These are phyloP conservation scores for Russula dissimulans DNA, from an alignment of 768 basidiomycete species.

Conservation along the genomic window DNA sequence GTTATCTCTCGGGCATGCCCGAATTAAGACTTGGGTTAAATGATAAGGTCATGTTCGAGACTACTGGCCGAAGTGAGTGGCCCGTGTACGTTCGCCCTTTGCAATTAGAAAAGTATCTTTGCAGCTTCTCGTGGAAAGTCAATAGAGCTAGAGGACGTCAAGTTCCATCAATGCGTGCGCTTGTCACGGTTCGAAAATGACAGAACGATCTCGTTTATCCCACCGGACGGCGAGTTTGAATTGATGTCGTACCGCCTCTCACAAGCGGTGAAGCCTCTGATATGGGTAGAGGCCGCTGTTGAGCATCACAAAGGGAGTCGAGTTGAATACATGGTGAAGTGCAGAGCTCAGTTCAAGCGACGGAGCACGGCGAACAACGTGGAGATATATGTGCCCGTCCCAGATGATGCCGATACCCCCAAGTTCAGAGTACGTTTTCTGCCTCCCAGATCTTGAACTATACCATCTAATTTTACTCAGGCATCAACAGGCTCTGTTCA, in stretches of 20 bases:
- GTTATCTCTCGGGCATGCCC: conserved; percentile 99
- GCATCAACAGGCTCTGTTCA: conserved; percentile 93
- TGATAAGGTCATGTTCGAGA: conserved; percentile 99
- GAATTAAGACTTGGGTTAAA: conserved; percentile 92
- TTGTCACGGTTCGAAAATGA: conserved; percentile 97
- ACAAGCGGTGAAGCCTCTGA: conserved; percentile 91
- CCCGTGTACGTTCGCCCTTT: neutral
- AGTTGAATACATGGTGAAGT: conserved; percentile 94
- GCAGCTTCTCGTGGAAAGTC: conserved; percentile 85
- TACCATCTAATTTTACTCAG: conserved; percentile 33
- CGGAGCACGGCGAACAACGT: conserved; percentile 97
- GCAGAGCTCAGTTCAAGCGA: conserved; percentile 95
- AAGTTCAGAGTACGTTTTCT: conserved; percentile 73
- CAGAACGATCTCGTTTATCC: conserved; percentile 97
- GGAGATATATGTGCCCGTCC: conserved; percentile 97
- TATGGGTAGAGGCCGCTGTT: conserved; percentile 96
- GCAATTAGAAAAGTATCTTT: neutral
- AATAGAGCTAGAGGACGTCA: conserved; percentile 99
- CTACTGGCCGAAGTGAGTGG: conserved; percentile 81
- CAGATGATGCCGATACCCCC: conserved; percentile 96
- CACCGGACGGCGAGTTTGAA: conserved; percentile 98
- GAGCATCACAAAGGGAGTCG: conserved; percentile 91
- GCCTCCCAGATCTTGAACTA: neutral
- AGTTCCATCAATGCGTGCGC: conserved; percentile 99
- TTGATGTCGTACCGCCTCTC: conserved; percentile 97